Evolutionary conservation across 2,329 filamentous ascomycete genomes (phyloP), one percentile per base, ranked within the genome.

Genomic region (Arthrobotrys megalospora): DNA sequence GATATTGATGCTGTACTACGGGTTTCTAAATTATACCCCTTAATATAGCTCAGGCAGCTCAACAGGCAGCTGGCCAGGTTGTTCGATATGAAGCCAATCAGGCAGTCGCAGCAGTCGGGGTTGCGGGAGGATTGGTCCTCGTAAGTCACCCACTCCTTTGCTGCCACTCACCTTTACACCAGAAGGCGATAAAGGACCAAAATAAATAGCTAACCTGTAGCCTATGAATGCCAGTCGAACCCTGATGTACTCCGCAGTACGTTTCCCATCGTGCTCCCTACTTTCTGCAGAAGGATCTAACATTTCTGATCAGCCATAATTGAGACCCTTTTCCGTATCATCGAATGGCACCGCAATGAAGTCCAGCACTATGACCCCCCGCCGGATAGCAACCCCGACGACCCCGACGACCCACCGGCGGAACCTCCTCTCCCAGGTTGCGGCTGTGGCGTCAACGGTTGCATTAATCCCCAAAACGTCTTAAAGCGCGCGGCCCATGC

Each of bases 331-430:
- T 3, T 14, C 6, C 24, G 28, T n/a, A 32, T 38, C 11, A 32
- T 48, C 14, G 10, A 48, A 16, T 64, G 60, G 60, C 60, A 64
- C 14, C 60, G 41, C 6, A 43, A 64, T 12, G 41, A 45, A 14
- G 16, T 64, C n/a, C 60, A 64, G 41, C 38, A 34, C 11, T 64
- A 64, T n/a, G 6, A 64, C 16, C 55, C 32, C 6, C 32, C 55
- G 28, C 21, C n/a, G 10, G 11, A 64, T 21, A 16, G 45, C 14
- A 41, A 41, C 3, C 60, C 60, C 16, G 41, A 64, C 12, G 41
- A 41, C 3, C 60, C 60, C 16, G 41, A 64, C 12, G 41, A 64
- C 52, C 38, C 38, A 5, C 55, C 55, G 2, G 16, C 4, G 6
- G 41, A 48, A 28, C 38, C 41, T 11, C 38, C 24, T 28, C 24